Evolutionary conservation across 1,284 basidiomycete species (phyloP), one percentile per base, ranked within the genome.

Genomic region (Pyrrhoderma lamaoense): DNA sequence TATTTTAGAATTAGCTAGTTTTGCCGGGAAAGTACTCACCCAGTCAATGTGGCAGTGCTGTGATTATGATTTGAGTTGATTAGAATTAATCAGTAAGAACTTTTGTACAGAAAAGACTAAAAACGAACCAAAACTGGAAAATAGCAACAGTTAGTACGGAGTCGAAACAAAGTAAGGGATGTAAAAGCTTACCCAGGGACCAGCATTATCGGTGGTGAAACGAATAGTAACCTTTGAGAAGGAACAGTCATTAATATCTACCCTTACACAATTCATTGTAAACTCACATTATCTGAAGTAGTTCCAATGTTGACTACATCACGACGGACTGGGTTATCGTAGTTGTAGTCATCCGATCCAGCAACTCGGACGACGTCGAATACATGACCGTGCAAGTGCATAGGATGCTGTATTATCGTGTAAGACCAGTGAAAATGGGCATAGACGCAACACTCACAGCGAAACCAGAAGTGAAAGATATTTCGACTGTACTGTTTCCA

Each of bases 121-220:
- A n/a, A n/a, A n/a, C n/a, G n/a, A n/a, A n/a, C n/a, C n/a, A n/a
- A n/a, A n/a, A n/a, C n/a, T n/a, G n/a, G n/a, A n/a, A n/a, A 54
- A 42, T 54, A 47, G 13, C 51, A 52, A 42, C 52, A 72, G 65
- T 31, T 11, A 31, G 27, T 31, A 31, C 27, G 11, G 27, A 11
- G 7, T 11, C 27, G 11, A 11, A 5, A 31, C 7, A 5, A 31
- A 11, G 5, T 31, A 31, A 31, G 11, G 27, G 27, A 31, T 11
- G 5, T 31, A 5, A 31, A 31, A 31, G 27, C 27, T 31, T 31
- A 54, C 37, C 72, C 74, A 75, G 2, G 73, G 73, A 0, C 73
- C 74, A 34, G 74, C 59, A 52, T 76, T 77, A 51, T 75, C 68
- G 0, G 74, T 75, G 40, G 49, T 56, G 49, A 62, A 65, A 11